A percentile compares a stretch with the other conserved stretches of the same genome.
These are phyloP conservation scores for Spiraea crenata DNA, from an alignment of 331 rosid genomes.

Conservation along the genomic window DNA sequence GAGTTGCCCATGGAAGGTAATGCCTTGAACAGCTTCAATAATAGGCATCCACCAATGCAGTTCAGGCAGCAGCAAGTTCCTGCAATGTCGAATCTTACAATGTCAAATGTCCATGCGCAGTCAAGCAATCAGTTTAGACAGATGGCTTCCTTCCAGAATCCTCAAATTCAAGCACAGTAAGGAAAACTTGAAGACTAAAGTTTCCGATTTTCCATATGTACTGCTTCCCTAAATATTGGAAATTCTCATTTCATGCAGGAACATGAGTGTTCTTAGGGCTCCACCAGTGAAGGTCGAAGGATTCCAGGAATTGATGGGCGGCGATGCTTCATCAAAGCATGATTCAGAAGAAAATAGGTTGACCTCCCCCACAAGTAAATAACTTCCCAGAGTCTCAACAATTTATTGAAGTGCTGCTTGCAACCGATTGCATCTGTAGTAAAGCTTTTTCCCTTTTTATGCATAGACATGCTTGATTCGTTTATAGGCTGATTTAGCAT, in stretches of 20 bases:
- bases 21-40: slow-evolving; percentile 48
- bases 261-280: slow-evolving; percentile 58
- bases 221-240: slow-evolving; percentile 9
- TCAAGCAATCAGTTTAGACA: slow-evolving; percentile 68
- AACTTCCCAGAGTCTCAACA: slow-evolving; percentile 3
- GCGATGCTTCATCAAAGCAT: slow-evolving; percentile 66
- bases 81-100: slow-evolving; percentile 56
- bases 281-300: slow-evolving; percentile 97
- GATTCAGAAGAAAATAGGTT: slow-evolving; percentile 81
- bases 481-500: not conserved
- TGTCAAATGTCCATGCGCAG: slow-evolving; percentile 65
- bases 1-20: slow-evolving; percentile 62
- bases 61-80: slow-evolving; percentile 76
- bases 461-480: slow-evolving; percentile 4
- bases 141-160: slow-evolving; percentile 58
- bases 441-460: not conserved
- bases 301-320: slow-evolving; percentile 90
- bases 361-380: slow-evolving; percentile 66
- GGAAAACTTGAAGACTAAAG: slow-evolving; percentile 26
- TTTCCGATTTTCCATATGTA: not conserved
- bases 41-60: slow-evolving; percentile 72
- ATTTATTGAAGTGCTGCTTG: too few species aligned
- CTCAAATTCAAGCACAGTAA: slow-evolving; percentile 75
- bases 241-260: slow-evolving; percentile 54
- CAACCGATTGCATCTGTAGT: not conserved